Conservation (phyloP, 2,329 filamentous ascomycete genomes). For the Exophiala spinifera region DNA sequence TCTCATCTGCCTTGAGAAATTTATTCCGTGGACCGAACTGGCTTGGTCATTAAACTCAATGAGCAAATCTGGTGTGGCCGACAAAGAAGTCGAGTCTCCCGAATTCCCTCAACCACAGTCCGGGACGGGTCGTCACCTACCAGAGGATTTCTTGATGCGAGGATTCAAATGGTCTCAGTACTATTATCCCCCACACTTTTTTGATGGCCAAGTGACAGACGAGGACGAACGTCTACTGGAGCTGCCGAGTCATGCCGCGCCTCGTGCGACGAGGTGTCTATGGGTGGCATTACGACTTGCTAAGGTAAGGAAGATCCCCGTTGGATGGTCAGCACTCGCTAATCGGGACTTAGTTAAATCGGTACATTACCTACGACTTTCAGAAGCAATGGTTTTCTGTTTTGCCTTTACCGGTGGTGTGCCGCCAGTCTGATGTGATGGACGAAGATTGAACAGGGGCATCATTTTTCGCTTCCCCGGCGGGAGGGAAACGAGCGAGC, state of each 20-base stretch:
- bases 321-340: background rate
- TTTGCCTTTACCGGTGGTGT: too few species aligned
- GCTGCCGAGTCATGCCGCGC: conserved; percentile 45
- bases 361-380: conserved; percentile 43
- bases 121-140: conserved; percentile 47
- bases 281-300: conserved; percentile 48
- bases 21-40: conserved; percentile 52
- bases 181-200: conserved; percentile 53
- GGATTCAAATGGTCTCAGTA: conserved; percentile 52
- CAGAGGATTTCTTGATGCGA: conserved; percentile 58
- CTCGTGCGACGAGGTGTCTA: conserved; percentile 52
- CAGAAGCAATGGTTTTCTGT: too few species aligned
- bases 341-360: conserved; percentile 29
- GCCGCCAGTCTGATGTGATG: too few species aligned
- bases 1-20: conserved; percentile 40
- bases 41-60: conserved; percentile 54
- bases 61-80: conserved; percentile 38
- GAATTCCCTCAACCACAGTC: conserved; percentile 44
- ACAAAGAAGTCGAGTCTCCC: conserved; percentile 36
- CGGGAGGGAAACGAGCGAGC: too few species aligned
- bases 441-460: too few species aligned
- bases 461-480: too few species aligned
- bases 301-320: conserved; percentile 34
- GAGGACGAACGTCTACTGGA: conserved; percentile 56
- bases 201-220: conserved; percentile 47